phyloP scores from a whole-genome alignment of 2,329 filamentous ascomycete genomes.

The Colletotrichum cuscutae region DNA sequence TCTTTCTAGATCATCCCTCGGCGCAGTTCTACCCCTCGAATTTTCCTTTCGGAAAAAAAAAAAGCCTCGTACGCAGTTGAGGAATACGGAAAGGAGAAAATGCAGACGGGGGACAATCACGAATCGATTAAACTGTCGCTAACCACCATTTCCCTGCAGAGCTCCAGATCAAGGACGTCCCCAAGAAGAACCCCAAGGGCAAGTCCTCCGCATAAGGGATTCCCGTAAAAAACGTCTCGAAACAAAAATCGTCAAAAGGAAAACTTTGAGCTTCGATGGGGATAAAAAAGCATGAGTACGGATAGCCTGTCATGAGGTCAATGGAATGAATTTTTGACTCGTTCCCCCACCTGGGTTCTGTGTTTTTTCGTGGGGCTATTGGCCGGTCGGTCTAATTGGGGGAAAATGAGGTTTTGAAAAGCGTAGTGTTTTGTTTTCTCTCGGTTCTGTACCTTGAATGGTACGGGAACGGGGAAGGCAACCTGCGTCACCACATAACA shows the following conservation, averaged over 20 bases:
- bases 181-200: conserved; percentile 63
- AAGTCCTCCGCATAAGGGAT: conserved; percentile 49
- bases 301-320: conserved; percentile 19
- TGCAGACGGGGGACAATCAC: not conserved
- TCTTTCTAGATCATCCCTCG: not conserved
- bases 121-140: not conserved
- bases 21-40: not conserved
- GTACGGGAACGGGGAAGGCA: not conserved
- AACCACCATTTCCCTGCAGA: conserved; percentile 46
- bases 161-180: conserved; percentile 64
- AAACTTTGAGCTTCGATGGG: conserved; percentile 20
- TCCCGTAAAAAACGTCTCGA: not conserved
- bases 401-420: conserved; percentile 2
- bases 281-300: conserved; percentile 31
- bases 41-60: not conserved
- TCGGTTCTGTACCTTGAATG: not conserved
- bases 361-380: conserved; percentile 5
- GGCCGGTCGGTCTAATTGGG: conserved; percentile 22
- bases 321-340: conserved; percentile 20
- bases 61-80: not conserved
- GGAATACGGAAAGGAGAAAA: not conserved
- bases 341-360: not conserved
- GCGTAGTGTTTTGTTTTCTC: not conserved
- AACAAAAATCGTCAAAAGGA: conserved; percentile 3
- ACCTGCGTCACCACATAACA: conserved; percentile 48